Evolutionary conservation across 495 filamentous ascomycete species (phyloP).

Genomic region (Corynascus novoguineensis): DNA sequence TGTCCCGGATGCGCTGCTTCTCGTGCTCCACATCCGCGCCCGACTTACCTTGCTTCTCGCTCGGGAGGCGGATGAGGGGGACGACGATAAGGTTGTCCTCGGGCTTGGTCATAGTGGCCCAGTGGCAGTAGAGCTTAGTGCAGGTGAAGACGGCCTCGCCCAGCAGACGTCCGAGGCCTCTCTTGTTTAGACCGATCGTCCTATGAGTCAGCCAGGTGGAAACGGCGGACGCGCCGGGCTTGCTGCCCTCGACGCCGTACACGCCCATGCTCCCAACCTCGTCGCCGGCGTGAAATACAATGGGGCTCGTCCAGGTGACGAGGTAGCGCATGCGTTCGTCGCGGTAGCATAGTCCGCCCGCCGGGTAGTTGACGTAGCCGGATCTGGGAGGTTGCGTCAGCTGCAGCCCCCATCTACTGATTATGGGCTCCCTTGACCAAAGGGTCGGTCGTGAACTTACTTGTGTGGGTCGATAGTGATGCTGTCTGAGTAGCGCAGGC

Average conservation of each 20-base stretch:
- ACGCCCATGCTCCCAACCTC: slow-evolving; percentile 46
- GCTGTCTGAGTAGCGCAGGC: slow-evolving; percentile 34
- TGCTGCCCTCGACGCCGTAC: slow-evolving; percentile 12
- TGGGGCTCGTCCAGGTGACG: slow-evolving; percentile 46
- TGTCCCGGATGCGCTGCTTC: slow-evolving; percentile 35
- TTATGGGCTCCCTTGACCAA: too few relatives aligned
- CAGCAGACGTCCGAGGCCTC: slow-evolving; percentile 39
- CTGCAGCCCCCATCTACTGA: neutral
- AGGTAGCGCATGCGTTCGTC: slow-evolving; percentile 43
- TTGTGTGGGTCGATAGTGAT: slow-evolving; percentile 50
- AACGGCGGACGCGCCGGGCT: slow-evolving; percentile 42
- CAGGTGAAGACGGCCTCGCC: slow-evolving; percentile 36
- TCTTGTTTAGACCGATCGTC: slow-evolving; percentile 32
- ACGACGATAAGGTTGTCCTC: slow-evolving; percentile 34
- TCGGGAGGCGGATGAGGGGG: slow-evolving; percentile 42
- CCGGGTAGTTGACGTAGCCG: slow-evolving; percentile 46
- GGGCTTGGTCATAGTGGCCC: slow-evolving; percentile 34
- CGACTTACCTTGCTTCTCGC: slow-evolving; percentile 26
- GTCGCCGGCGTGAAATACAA: slow-evolving; percentile 28
- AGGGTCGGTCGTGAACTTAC: too few relatives aligned
- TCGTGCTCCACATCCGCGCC: slow-evolving; percentile 26
- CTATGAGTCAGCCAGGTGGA: slow-evolving; percentile 39
- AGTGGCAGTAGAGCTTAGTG: slow-evolving; percentile 39
- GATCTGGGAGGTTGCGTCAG: neutral
- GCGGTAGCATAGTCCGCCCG: slow-evolving; percentile 41